Evolutionary conservation across 2,329 filamentous ascomycete genomes (phyloP).

Genomic region (Xylaria arbuscula): DNA sequence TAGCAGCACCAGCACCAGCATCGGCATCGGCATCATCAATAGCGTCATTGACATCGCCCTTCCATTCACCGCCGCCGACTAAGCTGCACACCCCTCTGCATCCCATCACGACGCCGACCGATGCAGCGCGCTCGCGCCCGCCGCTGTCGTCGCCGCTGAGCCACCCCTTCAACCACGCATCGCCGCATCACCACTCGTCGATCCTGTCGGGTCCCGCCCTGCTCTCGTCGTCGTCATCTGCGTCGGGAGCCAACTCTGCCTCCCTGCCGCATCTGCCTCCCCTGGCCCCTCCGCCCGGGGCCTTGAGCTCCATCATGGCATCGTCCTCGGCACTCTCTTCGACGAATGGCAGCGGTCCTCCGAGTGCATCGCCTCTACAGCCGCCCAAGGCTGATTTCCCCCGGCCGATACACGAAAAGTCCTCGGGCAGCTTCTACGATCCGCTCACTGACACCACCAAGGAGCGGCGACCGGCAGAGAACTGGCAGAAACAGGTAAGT

Average conservation of each 20-base stretch:
- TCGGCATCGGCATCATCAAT: constrained; percentile 37
- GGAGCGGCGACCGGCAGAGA: constrained; percentile 53
- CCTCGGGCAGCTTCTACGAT: constrained; percentile 58
- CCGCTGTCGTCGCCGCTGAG: constrained; percentile 45
- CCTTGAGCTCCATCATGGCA: constrained; percentile 50
- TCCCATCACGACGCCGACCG: constrained; percentile 45
- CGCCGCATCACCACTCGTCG: constrained; percentile 41
- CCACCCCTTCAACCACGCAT: constrained; percentile 48
- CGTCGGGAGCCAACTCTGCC: constrained; percentile 31
- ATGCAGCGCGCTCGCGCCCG: constrained; percentile 44
- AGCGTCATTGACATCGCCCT: constrained; percentile 40
- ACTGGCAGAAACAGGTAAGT: constrained; percentile 51
- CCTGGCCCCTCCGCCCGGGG: constrained; percentile 51
- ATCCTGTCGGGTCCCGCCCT: constrained; percentile 27
- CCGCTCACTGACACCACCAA: constrained; percentile 57
- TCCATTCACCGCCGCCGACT: constrained; percentile 41
- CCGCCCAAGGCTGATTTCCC: constrained; percentile 52
- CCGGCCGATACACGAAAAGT: constrained; percentile 53
- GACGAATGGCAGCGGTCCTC: constrained; percentile 47
- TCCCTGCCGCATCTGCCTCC: constrained; percentile 42
- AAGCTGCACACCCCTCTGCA: constrained; percentile 40
- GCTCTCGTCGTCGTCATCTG: constrained; percentile 37
- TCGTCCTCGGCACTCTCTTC: constrained; percentile 47
- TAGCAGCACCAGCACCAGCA: constrained; percentile 39
- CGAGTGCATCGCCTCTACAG: constrained; percentile 51